A percentile compares a stretch with the other conserved stretches of the same genome.
Conservation (phyloP, 352 stramenopile species). For the Thalassiosira livingstoniorum region DNA sequence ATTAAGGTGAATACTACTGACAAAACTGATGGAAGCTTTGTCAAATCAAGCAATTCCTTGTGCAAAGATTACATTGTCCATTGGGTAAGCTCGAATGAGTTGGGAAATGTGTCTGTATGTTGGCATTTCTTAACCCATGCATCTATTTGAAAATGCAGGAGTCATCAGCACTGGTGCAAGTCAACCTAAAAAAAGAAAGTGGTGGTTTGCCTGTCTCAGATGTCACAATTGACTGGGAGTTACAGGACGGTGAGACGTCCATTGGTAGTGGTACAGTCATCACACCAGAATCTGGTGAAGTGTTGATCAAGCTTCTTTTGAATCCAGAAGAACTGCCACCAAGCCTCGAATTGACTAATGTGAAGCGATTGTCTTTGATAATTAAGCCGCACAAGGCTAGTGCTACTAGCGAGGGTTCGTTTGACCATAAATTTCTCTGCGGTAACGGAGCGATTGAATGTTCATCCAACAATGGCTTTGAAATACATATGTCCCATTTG, state of each 20-base stretch:
- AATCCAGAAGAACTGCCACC: not conserved
- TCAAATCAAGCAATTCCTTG: not conserved
- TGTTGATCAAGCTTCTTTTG: too few species aligned
- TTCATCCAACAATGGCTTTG: not conserved
- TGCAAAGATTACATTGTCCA: slow-evolving; percentile 1
- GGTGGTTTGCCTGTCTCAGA: slow-evolving; percentile 17
- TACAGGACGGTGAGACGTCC: not conserved
- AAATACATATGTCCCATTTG: slow-evolving; percentile 27
- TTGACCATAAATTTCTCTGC: slow-evolving; percentile 19
- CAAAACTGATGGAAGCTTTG: not conserved
- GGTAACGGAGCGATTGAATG: slow-evolving; percentile 10
- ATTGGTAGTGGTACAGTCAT: not conserved
- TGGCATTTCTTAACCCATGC: too few species aligned
- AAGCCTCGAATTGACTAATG: not conserved
- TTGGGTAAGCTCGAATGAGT: too few species aligned
- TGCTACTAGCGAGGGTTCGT: slow-evolving; percentile 5
- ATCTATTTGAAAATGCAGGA: too few species aligned
- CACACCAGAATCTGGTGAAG: not conserved
- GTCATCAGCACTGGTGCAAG: slow-evolving; percentile 16
- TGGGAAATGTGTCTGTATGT: too few species aligned
- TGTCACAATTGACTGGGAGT: slow-evolving; percentile 11
- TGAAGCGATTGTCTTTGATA: not conserved
- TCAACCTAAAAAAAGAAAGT: not conserved
- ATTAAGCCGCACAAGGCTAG: not conserved
- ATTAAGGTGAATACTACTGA: not conserved